A percentile compares a stretch with the other conserved stretches of the same genome.
phyloP scores from a whole-genome alignment of 2,329 filamentous ascomycete species.

The Leptodontidium sp. region DNA sequence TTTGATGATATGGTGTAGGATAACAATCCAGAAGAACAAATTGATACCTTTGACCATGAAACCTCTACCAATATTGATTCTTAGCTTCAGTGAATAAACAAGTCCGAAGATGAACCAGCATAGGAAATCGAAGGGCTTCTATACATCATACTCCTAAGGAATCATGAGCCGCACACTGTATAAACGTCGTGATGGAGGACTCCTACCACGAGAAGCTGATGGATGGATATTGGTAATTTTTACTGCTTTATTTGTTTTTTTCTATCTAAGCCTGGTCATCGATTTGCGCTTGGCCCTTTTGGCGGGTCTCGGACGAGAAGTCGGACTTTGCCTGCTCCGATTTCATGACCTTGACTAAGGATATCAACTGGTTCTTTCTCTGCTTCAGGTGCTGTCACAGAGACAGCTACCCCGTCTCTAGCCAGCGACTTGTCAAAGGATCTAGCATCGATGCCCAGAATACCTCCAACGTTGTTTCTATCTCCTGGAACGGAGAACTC shows the following conservation, averaged over 20 bases:
- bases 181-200: not conserved
- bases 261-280: conserved; percentile 39
- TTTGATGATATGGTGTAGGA: not conserved
- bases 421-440: conserved; percentile 71
- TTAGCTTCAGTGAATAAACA: no score
- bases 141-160: no score
- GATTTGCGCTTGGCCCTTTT: conserved; percentile 43
- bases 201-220: not conserved
- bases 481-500: conserved; percentile 98
- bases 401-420: conserved; percentile 51
- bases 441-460: conserved; percentile 71
- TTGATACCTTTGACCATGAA: not conserved
- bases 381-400: conserved; percentile 36
- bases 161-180: not conserved
- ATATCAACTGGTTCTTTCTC: conserved; percentile 59
- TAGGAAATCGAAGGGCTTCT: no score
- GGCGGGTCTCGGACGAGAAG: conserved; percentile 64
- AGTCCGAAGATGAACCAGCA: no score
- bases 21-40: conserved; percentile 1
- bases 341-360: conserved; percentile 71
- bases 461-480: conserved; percentile 81
- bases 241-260: conserved; percentile 41
- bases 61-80: no score
- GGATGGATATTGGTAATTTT: conserved; percentile 26
- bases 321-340: conserved; percentile 71